Evolutionary conservation across 495 filamentous ascomycete genomes (phyloP).

Genomic region (Aspergillus bertholletiae): DNA sequence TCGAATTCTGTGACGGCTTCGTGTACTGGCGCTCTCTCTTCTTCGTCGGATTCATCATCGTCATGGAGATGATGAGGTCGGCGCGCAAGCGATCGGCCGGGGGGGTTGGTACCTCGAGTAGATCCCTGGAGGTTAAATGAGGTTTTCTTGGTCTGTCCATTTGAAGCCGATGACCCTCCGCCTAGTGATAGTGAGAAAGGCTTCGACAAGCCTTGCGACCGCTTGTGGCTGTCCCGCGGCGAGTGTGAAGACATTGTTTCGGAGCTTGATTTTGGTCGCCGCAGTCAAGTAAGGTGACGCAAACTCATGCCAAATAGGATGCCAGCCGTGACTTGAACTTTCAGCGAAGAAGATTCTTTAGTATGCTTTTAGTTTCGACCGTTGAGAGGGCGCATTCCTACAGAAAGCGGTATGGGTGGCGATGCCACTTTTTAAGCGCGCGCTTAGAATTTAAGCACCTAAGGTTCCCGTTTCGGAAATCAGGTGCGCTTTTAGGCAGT

Average conservation of each 20-base stretch:
- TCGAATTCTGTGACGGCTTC: constrained; percentile 62
- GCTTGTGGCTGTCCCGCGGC: constrained; percentile 11
- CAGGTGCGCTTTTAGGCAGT: too few species aligned
- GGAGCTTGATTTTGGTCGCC: background rate
- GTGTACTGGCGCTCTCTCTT: constrained; percentile 25
- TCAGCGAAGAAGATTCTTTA: background rate
- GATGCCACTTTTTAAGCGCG: constrained; percentile 13
- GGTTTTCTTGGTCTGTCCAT: constrained; percentile 26
- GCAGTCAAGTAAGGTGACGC: background rate
- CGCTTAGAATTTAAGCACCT: constrained; percentile 17
- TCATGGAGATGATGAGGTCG: constrained; percentile 33
- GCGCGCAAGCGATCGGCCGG: constrained; percentile 26
- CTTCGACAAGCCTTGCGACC: constrained; percentile 14
- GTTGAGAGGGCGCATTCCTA: background rate
- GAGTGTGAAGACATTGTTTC: constrained; percentile 8
- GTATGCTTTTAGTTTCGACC: background rate
- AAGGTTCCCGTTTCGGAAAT: background rate
- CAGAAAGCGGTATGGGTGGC: constrained; percentile 13
- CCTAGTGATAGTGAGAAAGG: constrained; percentile 31
- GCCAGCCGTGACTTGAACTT: background rate
- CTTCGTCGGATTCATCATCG: constrained; percentile 46
- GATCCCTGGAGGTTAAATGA: constrained; percentile 32
- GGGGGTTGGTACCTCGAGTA: constrained; percentile 11
- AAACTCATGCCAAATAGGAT: background rate
- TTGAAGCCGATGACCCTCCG: constrained; percentile 10